Base-by-base conservation (phyloP, 2,329 filamentous ascomycete genomes). In the Chaetomium sp. region DNA sequence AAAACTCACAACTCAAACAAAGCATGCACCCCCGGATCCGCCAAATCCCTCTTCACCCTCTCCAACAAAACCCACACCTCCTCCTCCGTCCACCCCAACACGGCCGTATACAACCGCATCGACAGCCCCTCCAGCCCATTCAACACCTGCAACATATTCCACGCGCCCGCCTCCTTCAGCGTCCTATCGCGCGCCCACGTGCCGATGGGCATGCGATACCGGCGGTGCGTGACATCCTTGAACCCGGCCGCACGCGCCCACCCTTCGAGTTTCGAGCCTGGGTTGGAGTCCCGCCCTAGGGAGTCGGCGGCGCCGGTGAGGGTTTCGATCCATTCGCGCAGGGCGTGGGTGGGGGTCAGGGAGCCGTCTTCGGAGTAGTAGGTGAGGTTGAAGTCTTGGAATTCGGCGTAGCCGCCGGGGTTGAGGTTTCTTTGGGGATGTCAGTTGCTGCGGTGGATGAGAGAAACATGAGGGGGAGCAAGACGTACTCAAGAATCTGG, bases 361-460 rank as follows among this genome's bases (percentile, higher is more conserved):
- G 62, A 59, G 12, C 58, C 65, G 52, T 69, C 67, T 4, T 68
- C 64, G 2, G 66, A 68, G 48, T 64, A 63, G 42, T 64, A 66
- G 19, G 59, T 49, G 1, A 67, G 56, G 48, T 69, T 62, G 51
- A 64, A 66, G 54, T 69, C 67, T 36, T 68, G 62, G 52, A 68
- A 66, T 43, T 70, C 67, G 45, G 57, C 65, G 61, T 65, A 74
- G 1, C 71, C 73, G 11, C 70, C 71, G 1, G 69, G 71, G 40
- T 62, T 64, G 1, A 71, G 60, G 46, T 72, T 68, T 27, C 69
- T 69, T 2, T 33, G 5, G 2, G 37, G 7, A n/a, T 27, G 45
- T 35, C 8, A 3, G 12, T 10, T 27, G 33, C 33, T 3, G 11
- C 6, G 8, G 49, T 19, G 38, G 19, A 38, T 32, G 9, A 49